Conservation (phyloP, 2,329 filamentous ascomycete species). For the Berkeleyomyces rouxiae region DNA sequence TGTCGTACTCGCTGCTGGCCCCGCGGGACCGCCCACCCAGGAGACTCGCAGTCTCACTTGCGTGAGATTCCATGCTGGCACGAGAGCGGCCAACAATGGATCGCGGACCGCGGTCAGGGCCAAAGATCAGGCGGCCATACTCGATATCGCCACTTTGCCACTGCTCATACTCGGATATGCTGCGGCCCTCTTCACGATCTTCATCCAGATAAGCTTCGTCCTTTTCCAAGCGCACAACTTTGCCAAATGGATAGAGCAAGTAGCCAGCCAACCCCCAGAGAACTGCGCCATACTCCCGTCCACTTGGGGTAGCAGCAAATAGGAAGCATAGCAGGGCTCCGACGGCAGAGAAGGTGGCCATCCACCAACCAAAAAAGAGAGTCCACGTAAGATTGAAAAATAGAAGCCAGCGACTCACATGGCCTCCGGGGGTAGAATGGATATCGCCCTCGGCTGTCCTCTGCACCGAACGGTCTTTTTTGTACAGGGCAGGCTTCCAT, state of each 20-base stretch:
- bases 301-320: conserved; percentile 63
- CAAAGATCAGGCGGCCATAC: conserved; percentile 90
- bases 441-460: conserved; percentile 94
- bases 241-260: conserved; percentile 89
- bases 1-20: conserved; percentile 20
- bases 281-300: conserved; percentile 68
- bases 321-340: conserved; percentile 66
- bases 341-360: conserved; percentile 56
- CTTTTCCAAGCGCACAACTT: conserved; percentile 82
- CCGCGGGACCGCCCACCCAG: conserved; percentile 40
- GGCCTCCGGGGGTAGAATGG: conserved; percentile 79
- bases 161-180: conserved; percentile 96
- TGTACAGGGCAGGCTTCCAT: conserved; percentile 97
- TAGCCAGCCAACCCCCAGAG: conserved; percentile 75
- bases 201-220: conserved; percentile 91
- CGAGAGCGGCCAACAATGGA: conserved; percentile 76
- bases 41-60: conserved; percentile 77
- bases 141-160: conserved; percentile 97
- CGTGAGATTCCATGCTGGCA: conserved; percentile 70
- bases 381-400: conserved; percentile 88
- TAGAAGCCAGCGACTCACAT: conserved; percentile 68
- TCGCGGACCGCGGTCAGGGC: conserved; percentile 50
- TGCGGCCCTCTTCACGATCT: conserved; percentile 86
- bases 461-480: conserved; percentile 91
- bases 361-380: conserved; percentile 88